Percentiles rank a stretch among this genome's conserved stretches.
Evolutionary conservation across 768 basidiomycete species (phyloP).

Genomic region (Boletus reticulatus): DNA sequence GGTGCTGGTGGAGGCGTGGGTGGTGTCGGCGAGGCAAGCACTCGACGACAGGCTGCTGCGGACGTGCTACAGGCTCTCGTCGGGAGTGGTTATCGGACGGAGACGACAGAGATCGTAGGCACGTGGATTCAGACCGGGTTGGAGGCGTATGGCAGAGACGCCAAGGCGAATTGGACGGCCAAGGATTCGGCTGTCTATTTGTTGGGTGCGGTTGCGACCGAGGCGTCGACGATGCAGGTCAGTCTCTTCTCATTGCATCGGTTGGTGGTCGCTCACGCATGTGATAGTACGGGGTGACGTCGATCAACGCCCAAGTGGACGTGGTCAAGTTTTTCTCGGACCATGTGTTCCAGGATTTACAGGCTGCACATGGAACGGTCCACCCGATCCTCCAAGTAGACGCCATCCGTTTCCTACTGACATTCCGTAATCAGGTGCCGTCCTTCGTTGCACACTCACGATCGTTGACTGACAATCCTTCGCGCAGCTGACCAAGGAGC

Average conservation of each 20-base stretch:
- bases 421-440: conserved; percentile 90
- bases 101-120: conserved; percentile 85
- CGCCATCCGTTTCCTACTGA: conserved; percentile 91
- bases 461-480: background rate
- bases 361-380: conserved; percentile 60
- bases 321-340: conserved; percentile 95
- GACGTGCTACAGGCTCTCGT: conserved; percentile 95
- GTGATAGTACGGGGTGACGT: conserved; percentile 84
- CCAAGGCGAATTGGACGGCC: conserved; percentile 71
- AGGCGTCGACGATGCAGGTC: conserved; percentile 84
- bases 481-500: conserved; percentile 82
- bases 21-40: conserved; percentile 63
- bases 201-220: conserved; percentile 88
- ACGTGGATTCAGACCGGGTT: conserved; percentile 81
- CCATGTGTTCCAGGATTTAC: conserved; percentile 85
- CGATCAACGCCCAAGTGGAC: conserved; percentile 88
- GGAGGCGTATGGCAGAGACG: conserved; percentile 61
- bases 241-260: conserved; percentile 12
- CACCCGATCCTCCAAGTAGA: conserved; percentile 95
- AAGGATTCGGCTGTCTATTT: conserved; percentile 95
- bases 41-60: conserved; percentile 88
- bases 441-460: background rate
- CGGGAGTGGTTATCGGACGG: conserved; percentile 71
- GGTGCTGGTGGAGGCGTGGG: conserved; percentile 37
- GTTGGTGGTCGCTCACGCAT: background rate